A percentile compares a stretch with the other conserved stretches of the same genome.
These are phyloP conservation scores for Aspergillus hortae DNA, from an alignment of 2,329 filamentous ascomycete species.

Conservation along the genomic window DNA sequence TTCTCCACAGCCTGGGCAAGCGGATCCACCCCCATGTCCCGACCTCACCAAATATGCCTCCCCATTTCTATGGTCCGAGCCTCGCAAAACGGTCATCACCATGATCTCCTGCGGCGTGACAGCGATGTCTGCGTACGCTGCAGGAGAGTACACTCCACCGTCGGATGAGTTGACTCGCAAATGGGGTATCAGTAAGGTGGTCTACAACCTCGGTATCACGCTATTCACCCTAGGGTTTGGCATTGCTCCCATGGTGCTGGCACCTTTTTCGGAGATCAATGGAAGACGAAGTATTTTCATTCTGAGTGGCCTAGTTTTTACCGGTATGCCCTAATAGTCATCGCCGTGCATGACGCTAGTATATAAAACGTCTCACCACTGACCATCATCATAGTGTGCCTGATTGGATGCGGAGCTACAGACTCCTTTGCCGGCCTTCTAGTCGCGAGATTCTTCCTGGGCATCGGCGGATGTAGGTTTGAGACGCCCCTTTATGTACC, in stretches of 20 bases:
- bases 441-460: slow-evolving; percentile 67
- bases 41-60: slow-evolving; percentile 64
- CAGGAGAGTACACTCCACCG: slow-evolving; percentile 73
- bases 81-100: slow-evolving; percentile 65
- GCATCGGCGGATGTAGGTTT: slow-evolving; percentile 64
- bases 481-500: too few species aligned
- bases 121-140: slow-evolving; percentile 69
- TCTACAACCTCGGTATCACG: slow-evolving; percentile 68
- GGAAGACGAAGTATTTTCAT: slow-evolving; percentile 79
- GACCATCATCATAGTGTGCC: slow-evolving; percentile 44
- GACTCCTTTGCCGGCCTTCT: slow-evolving; percentile 68
- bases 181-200: slow-evolving; percentile 60
- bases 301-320: slow-evolving; percentile 65
- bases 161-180: slow-evolving; percentile 62
- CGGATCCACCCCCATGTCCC: slow-evolving; percentile 52
- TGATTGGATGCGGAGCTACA: slow-evolving; percentile 70
- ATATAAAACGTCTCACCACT: slow-evolving; percentile 8
- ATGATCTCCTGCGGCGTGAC: slow-evolving; percentile 71
- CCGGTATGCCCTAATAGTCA: slow-evolving; percentile 30
- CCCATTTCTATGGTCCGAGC: slow-evolving; percentile 67
- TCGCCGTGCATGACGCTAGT: background rate
- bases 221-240: slow-evolving; percentile 76
- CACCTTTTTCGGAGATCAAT: slow-evolving; percentile 80
- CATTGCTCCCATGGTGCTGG: slow-evolving; percentile 79
- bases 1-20: slow-evolving; percentile 21